phyloP scores from a whole-genome alignment of 192 early-diverging fungal genomes.

The Funneliformis geosporum region DNA sequence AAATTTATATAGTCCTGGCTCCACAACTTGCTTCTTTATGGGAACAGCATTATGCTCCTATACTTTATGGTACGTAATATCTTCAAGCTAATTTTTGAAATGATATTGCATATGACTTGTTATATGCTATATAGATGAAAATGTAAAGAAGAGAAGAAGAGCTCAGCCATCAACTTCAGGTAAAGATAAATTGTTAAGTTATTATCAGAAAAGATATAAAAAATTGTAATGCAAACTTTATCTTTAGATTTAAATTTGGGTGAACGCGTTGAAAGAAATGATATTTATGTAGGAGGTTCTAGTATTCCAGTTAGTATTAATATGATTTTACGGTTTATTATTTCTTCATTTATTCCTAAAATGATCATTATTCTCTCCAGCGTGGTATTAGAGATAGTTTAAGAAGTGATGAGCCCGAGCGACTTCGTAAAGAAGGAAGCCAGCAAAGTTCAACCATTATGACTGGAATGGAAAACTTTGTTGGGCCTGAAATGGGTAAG shows the following conservation, averaged over 20 bases:
- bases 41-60: conserved; percentile 22
- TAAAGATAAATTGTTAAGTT: neutral
- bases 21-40: conserved; percentile 8
- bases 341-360: neutral
- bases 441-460: neutral
- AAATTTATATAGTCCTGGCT: conserved; percentile 2
- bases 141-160: neutral
- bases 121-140: neutral
- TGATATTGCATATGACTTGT: neutral
- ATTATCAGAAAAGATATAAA: neutral
- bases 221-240: neutral
- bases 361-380: neutral
- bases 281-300: neutral
- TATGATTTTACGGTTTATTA: neutral
- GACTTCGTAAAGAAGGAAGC: neutral
- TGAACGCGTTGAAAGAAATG: neutral
- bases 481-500: neutral
- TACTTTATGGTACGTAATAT: conserved; percentile 6
- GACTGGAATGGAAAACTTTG: neutral
- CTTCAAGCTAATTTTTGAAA: neutral
- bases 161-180: neutral
- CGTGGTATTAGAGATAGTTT: neutral
- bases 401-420: neutral
- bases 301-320: neutral
- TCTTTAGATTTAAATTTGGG: neutral